Evolutionary conservation across 257 asterid genomes (phyloP), one percentile per base, ranked within the genome.

Genomic region (Solanum medicagineum): DNA sequence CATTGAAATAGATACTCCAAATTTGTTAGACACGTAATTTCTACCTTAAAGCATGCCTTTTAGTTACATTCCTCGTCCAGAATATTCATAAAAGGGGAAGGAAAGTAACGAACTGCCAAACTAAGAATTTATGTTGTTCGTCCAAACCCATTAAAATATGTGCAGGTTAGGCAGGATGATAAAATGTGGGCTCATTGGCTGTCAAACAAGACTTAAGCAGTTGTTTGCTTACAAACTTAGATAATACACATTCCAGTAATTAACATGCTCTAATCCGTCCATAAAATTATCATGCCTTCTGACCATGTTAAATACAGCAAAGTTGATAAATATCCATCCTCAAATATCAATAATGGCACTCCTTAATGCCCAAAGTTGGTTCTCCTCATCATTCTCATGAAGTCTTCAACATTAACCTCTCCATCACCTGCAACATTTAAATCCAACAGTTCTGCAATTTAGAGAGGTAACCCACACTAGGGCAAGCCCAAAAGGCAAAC

Each of bases 311-410:
- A 4, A 71, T 42, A 42, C 16, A 19, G 10, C 45, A 49, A 7
- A 7, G 40, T 75, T 47, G 59, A 19, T 70, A 70, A 36, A 36
- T 70, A 16, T 70, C 14, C 51, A 9, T 42, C 44, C 60, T 49
- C 81, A 51, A 24, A 75, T 44, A n/a, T 45, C 51, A 36, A 17
- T 22, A 74, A 71, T 71, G 80, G 3, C 11, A 71, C 32, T 71
- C 77, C 68, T 83, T 88, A 93, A 86, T 90, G 91, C 63, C 98
- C 97, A 20, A 90, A 96, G 13, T 97, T 90, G 9, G 98, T 94
- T 89, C 95, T 92, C 87, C 98, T 90, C 99, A 96, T 96, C 97
- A 96, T 95, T 91, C 91, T 87, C 97, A 95, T 91, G 93, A 94
- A 96, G 79, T 95, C 99, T 1, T 95, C 96, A 10, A 89, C 91